These are phyloP conservation scores for Colletotrichum horii DNA, from an alignment of 2,329 filamentous ascomycete genomes.

Conservation along the genomic window DNA sequence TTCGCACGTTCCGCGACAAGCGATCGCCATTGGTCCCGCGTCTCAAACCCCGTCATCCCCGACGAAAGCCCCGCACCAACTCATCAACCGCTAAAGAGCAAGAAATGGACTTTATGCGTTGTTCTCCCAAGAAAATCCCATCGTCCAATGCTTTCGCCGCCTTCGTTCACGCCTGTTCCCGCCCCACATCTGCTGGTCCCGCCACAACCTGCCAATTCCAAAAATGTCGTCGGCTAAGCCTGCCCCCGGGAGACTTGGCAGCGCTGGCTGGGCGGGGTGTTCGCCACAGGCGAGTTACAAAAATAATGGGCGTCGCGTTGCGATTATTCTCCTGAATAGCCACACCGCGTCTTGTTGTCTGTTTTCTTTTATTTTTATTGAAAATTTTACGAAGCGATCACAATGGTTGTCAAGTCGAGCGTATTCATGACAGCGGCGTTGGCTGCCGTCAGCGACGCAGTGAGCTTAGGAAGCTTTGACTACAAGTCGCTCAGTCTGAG, in stretches of 20 bases:
- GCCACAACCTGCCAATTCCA: background rate
- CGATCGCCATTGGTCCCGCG: background rate
- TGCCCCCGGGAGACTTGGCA: background rate
- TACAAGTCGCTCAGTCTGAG: slow-evolving; percentile 16
- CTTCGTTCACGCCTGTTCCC: background rate
- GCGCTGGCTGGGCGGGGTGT: background rate
- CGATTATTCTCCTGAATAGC: background rate
- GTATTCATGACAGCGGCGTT: background rate
- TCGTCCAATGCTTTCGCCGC: background rate
- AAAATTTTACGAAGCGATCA: accelerated
- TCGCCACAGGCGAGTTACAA: slow-evolving; percentile 1
- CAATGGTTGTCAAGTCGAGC: background rate
- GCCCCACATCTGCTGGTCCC: background rate
- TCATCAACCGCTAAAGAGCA: background rate
- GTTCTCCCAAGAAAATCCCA: background rate
- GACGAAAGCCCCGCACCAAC: background rate
- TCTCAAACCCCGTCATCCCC: background rate
- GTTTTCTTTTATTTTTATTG: background rate
- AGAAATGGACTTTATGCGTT: background rate
- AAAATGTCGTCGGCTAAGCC: background rate
- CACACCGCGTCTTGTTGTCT: background rate
- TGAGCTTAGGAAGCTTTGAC: background rate
- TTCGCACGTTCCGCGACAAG: background rate
- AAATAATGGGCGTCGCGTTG: background rate
- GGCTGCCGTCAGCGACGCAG: background rate